Evolutionary conservation across 163 green algal genomes (phyloP).

Genomic region (Volvox carteri): DNA sequence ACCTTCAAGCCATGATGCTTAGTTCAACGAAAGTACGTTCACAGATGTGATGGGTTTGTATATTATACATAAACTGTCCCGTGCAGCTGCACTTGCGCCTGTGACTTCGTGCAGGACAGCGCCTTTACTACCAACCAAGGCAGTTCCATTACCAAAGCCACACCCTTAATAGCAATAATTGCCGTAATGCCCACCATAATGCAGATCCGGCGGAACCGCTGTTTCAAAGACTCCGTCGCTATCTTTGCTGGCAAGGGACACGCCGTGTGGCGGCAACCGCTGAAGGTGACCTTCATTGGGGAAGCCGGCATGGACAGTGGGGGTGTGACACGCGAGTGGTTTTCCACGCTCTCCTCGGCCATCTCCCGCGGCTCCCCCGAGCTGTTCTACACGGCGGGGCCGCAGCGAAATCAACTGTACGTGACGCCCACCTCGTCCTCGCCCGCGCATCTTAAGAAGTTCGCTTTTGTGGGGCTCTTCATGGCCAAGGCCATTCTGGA

Average conservation of each 20-base stretch:
- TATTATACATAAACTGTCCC: too few species aligned
- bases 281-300: constrained; percentile 77
- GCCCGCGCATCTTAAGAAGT: constrained; percentile 70
- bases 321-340: constrained; percentile 78
- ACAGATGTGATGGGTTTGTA: too few species aligned
- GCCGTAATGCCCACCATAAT: too few species aligned
- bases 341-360: constrained; percentile 70
- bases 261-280: constrained; percentile 75
- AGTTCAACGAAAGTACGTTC: too few species aligned
- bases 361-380: constrained; percentile 72
- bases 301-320: constrained; percentile 78
- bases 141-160: too few species aligned
- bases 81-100: too few species aligned
- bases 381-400: constrained; percentile 70
- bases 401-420: constrained; percentile 70
- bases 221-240: constrained; percentile 76
- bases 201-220: constrained; percentile 66
- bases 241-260: constrained; percentile 75
- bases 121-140: too few species aligned
- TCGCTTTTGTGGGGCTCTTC: constrained; percentile 68
- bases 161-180: too few species aligned
- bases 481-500: constrained; percentile 73
- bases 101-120: too few species aligned
- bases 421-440: constrained; percentile 63
- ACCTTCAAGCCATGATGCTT: too few species aligned